Percentiles rank a stretch among this genome's conserved stretches.
Conservation (phyloP, 495 filamentous ascomycete species). For the Talaromyces wortmannii region DNA sequence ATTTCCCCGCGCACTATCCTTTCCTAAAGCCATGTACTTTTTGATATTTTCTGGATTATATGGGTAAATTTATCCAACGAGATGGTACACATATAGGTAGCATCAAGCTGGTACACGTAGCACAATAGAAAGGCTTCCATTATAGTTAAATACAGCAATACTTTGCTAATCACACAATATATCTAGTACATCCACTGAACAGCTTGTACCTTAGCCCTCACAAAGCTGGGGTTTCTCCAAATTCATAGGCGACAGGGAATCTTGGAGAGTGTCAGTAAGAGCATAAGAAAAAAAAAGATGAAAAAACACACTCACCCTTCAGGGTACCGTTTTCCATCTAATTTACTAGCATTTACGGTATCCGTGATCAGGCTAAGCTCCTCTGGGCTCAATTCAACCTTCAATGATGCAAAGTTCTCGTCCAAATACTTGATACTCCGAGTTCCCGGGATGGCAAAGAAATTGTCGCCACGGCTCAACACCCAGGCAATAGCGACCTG, state of each 20-base stretch:
- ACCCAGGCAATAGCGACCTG: slow-evolving; percentile 55
- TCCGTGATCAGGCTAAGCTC: slow-evolving; percentile 36
- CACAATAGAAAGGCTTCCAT: too few species aligned
- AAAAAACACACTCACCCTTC: not conserved
- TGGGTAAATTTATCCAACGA: too few species aligned
- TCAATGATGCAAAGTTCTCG: slow-evolving; percentile 41
- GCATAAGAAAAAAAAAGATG: not conserved
- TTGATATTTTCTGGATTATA: too few species aligned
- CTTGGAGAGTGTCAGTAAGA: not conserved
- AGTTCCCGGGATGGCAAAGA: slow-evolving; percentile 58
- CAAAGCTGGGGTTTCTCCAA: not conserved
- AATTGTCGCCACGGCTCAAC: slow-evolving; percentile 50
- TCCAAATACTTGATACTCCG: slow-evolving; percentile 47
- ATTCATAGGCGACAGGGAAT: not conserved
- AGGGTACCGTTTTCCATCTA: slow-evolving; percentile 17
- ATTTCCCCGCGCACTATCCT: too few species aligned
- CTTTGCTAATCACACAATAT: too few species aligned
- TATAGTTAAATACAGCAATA: too few species aligned
- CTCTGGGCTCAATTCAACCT: slow-evolving; percentile 34
- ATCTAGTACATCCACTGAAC: too few species aligned
- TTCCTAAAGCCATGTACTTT: too few species aligned
- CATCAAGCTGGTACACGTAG: too few species aligned
- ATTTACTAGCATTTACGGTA: slow-evolving; percentile 27
- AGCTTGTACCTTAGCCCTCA: not conserved
- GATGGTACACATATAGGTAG: too few species aligned